Percentiles rank a stretch among this genome's conserved stretches.
These are phyloP conservation scores for Coniochaeta prunicola DNA, from an alignment of 2,329 filamentous ascomycete genomes.

Conservation along the genomic window DNA sequence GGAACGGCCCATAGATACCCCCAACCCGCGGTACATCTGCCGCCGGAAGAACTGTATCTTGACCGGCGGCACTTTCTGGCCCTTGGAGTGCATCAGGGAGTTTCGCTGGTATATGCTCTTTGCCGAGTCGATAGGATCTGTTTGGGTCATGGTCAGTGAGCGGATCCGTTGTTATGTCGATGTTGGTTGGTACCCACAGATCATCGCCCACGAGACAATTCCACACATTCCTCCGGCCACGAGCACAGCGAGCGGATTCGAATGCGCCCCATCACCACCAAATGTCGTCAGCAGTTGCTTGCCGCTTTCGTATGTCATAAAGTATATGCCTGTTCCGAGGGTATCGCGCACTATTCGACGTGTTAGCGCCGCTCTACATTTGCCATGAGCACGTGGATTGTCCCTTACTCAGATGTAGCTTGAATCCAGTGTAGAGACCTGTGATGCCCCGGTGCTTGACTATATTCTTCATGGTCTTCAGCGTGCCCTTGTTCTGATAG, in stretches of 20 bases:
- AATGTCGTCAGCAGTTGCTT: constrained; percentile 76
- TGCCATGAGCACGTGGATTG: not conserved
- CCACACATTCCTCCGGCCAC: constrained; percentile 75
- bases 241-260: constrained; percentile 71
- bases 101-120: constrained; percentile 84
- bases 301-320: constrained; percentile 81
- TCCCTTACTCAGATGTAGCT: constrained; percentile 64
- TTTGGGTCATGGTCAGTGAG: constrained; percentile 40
- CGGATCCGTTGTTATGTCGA: constrained; percentile 1
- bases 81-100: constrained; percentile 61
- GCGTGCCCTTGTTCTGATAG: constrained; percentile 71
- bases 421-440: constrained; percentile 76
- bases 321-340: constrained; percentile 77
- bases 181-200: constrained; percentile 49
- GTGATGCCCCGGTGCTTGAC: constrained; percentile 64
- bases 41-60: constrained; percentile 72
- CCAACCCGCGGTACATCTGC: constrained; percentile 76
- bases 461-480: constrained; percentile 70
- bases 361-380: not conserved
- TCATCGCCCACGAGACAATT: constrained; percentile 73
- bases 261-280: constrained; percentile 63
- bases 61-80: constrained; percentile 57
- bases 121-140: constrained; percentile 69
- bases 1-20: constrained; percentile 75
- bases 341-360: constrained; percentile 62